These are phyloP conservation scores for Euryodendron excelsum DNA, from an alignment of 148 eudicot species.

Conservation along the genomic window DNA sequence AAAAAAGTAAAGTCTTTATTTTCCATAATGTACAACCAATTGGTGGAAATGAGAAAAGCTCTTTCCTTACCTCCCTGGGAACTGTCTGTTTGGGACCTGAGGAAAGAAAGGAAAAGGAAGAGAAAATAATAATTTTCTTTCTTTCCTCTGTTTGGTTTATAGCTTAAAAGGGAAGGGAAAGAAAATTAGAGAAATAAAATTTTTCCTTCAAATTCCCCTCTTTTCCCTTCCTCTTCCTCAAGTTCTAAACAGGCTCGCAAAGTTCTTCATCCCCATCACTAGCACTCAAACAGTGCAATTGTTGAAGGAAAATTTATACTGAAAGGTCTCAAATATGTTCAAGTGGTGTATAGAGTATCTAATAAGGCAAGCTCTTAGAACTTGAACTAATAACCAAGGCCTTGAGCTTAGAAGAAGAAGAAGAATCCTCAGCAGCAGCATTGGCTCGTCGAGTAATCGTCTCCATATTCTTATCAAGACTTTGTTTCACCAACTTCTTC, in stretches of 20 bases:
- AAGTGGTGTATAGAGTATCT: not conserved
- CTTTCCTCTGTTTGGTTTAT: too few species aligned
- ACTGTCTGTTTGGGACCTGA: too few species aligned
- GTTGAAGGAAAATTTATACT: not conserved
- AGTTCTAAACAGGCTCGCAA: not conserved
- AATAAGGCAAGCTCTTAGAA: conserved; percentile 94
- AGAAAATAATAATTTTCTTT: too few species aligned
- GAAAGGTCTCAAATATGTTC: not conserved
- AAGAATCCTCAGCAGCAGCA: conserved; percentile 41
- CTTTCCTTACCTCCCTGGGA: not conserved
- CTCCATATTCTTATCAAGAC: conserved; percentile 77
- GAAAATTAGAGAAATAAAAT: too few species aligned
- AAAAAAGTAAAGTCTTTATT: not conserved
- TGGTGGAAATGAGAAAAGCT: not conserved
- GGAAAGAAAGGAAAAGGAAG: too few species aligned
- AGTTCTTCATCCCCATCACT: not conserved
- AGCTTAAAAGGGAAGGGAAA: too few species aligned
- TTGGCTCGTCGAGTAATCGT: conserved; percentile 74
- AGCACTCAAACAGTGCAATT: not conserved
- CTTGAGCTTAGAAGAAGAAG: conserved; percentile 55
- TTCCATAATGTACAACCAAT: not conserved
- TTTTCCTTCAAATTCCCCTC: too few species aligned
- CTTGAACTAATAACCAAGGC: conserved; percentile 73
- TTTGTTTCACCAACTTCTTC: conserved; percentile 79
- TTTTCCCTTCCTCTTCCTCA: too few species aligned